Percentiles rank a stretch among this genome's conserved stretches.
These are phyloP conservation scores for Mycotypha africana DNA, from an alignment of 371 early-diverging fungal genomes.

Conservation along the genomic window DNA sequence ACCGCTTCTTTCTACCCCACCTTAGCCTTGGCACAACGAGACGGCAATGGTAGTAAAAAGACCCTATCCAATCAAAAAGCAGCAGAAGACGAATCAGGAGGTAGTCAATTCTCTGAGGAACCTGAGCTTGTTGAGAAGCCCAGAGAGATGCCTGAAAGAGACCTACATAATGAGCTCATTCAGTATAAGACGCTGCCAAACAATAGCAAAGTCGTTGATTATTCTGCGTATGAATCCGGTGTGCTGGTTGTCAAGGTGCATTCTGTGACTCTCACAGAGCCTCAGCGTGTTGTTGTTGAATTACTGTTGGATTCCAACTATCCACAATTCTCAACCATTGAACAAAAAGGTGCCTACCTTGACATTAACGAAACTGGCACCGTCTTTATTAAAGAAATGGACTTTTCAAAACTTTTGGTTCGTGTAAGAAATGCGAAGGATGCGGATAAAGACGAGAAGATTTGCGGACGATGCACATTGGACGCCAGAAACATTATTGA, in stretches of 20 bases:
- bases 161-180: conserved; percentile 40
- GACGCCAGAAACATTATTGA: conserved; percentile 28
- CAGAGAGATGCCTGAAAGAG: conserved; percentile 33
- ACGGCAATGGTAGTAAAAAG: conserved; percentile 17
- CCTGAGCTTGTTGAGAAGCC: conserved; percentile 23
- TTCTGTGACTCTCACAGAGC: conserved; percentile 20
- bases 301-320: conserved; percentile 38
- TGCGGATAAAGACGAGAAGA: conserved; percentile 31
- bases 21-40: conserved; percentile 49
- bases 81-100: conserved; percentile 2
- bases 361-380: conserved; percentile 39
- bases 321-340: conserved; percentile 35
- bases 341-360: conserved; percentile 31
- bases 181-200: conserved; percentile 21
- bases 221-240: conserved; percentile 42
- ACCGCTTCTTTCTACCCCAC: conserved; percentile 67
- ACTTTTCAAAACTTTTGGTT: conserved; percentile 35
- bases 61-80: conserved; percentile 1
- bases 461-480: conserved; percentile 10
- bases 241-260: conserved; percentile 36
- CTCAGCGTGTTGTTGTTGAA: conserved; percentile 18
- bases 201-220: conserved; percentile 28
- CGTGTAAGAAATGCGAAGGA: conserved; percentile 30
- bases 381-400: conserved; percentile 45
- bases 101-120: conserved; percentile 22